A percentile compares a stretch with the other conserved stretches of the same genome.
Conservation (phyloP, 805 yeast species). For the Saccharomycopsis schoenii region DNA sequence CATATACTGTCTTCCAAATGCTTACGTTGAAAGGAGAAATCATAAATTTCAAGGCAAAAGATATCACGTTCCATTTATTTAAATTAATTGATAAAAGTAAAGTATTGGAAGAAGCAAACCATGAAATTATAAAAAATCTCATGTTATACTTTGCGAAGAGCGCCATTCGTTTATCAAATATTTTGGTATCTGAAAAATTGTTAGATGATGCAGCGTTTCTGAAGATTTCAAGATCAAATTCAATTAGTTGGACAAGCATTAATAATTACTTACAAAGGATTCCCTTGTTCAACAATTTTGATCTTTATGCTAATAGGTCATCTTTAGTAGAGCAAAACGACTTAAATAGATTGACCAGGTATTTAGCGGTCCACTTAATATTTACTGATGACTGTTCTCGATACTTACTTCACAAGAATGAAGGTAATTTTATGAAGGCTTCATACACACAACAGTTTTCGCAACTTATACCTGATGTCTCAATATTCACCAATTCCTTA, state of each 20-base stretch:
- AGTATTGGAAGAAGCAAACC: not conserved
- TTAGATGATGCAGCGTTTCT: conserved; percentile 13
- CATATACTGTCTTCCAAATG: conserved; percentile 20
- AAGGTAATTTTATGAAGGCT: conserved; percentile 2
- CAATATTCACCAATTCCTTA: conserved; percentile 10
- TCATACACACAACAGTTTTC: not conserved
- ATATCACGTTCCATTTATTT: conserved; percentile 27
- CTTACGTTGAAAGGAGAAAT: conserved; percentile 28
- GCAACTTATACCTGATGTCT: conserved; percentile 2
- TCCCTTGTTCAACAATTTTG: conserved; percentile 8
- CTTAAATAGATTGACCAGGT: conserved; percentile 1
- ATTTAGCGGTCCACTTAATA: conserved; percentile 3
- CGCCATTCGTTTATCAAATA: conserved; percentile 16
- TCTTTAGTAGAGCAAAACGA: conserved; percentile 2
- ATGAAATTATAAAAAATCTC: conserved; percentile 19
- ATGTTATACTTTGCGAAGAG: conserved; percentile 25
- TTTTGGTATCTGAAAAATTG: conserved; percentile 6
- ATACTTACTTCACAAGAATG: conserved; percentile 2
- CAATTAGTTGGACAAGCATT: conserved; percentile 5
- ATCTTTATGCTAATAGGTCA: not conserved
- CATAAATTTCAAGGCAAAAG: conserved; percentile 23
- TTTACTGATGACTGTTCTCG: conserved; percentile 1
- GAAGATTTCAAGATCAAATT: conserved; percentile 11
- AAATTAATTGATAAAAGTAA: conserved; percentile 24
- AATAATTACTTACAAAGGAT: conserved; percentile 9